Base-by-base conservation (phyloP, 306 rosid genomes). In the Hippophae tibetana region DNA sequence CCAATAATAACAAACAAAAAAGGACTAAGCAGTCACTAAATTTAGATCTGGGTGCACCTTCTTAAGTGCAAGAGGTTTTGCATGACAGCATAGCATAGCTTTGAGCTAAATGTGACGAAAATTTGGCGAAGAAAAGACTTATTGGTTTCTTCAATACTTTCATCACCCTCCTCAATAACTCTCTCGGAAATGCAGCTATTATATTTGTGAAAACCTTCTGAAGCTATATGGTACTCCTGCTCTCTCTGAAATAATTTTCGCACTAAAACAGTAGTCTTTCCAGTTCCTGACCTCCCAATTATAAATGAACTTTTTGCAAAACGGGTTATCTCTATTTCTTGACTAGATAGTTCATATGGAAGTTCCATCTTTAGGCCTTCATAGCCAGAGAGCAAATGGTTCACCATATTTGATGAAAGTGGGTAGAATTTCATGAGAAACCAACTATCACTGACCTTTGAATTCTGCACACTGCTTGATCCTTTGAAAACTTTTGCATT, bases 201-300 rank as follows among this genome's bases (percentile, higher is more conserved):
- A 14, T 5, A 40, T 47, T 67, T 74, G 68, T 56, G 73, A n/a
- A 58, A 23, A 2, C 60, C 74, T 57, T 70, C 76, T 6, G 68
- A 65, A 42, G 76, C 71, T 59, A 25, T 55, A 47, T 60, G 74
- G 69, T 64, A 65, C 56, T 43, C 40, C 38, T 58, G 66, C 56
- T 86, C 95, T 65, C 68, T 80, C 62, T 78, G 74, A 61, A 71
- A 72, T 63, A 86, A 58, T 73, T 86, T 86, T 79, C 76, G 69
- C 12, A 86, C 76, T 65, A 86, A 56, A 60, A 81, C 76, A 44
- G 89, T 72, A 13, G 95, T 81, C 68, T 86, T 86, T 12, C 80
- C 87, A 3, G 83, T 75, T 52, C 89, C 89, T 45, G 95, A 82
- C 41, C 95, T 79, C 50, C 95, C 89, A 27, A 80, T 61, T 25